Conservation (phyloP, 2,329 filamentous ascomycete species). For the Bipolaris cookei region DNA sequence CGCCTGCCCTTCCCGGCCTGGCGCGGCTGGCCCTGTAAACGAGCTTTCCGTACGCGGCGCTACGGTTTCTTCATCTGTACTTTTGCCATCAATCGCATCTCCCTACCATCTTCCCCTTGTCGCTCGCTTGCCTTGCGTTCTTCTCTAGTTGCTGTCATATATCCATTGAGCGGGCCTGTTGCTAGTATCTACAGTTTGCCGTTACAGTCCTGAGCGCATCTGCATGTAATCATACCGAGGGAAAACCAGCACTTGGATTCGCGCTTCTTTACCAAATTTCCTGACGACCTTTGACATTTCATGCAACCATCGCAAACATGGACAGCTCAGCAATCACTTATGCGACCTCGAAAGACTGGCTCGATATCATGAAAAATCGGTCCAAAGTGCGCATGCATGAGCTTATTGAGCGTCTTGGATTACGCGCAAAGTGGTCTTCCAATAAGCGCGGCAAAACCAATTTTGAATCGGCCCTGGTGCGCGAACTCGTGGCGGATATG, state of each 20-base stretch:
- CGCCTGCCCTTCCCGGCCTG: slow-evolving; percentile 20
- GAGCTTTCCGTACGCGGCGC: slow-evolving; percentile 22
- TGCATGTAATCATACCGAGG: slow-evolving; percentile 22
- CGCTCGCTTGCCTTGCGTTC: slow-evolving; percentile 10
- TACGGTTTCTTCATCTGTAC: slow-evolving; percentile 18
- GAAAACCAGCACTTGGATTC: slow-evolving; percentile 22
- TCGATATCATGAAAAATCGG: slow-evolving; percentile 48
- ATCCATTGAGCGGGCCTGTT: slow-evolving; percentile 2
- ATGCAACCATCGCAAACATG: slow-evolving; percentile 26
- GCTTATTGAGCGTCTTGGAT: slow-evolving; percentile 44
- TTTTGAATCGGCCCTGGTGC: slow-evolving; percentile 44
- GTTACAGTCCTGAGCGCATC: slow-evolving; percentile 15
- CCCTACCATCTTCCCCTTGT: slow-evolving; percentile 9
- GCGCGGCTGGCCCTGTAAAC: slow-evolving; percentile 21
- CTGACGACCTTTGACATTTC: slow-evolving; percentile 7
- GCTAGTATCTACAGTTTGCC: slow-evolving; percentile 5
- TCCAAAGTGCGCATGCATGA: slow-evolving; percentile 48
- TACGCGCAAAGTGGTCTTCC: slow-evolving; percentile 47
- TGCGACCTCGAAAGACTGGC: slow-evolving; percentile 45
- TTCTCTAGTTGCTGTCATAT: slow-evolving; percentile 2
- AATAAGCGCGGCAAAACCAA: slow-evolving; percentile 49
- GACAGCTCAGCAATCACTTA: slow-evolving; percentile 37
- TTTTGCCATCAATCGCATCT: slow-evolving; percentile 13
- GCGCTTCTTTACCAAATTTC: slow-evolving; percentile 5
- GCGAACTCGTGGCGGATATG: slow-evolving; percentile 46